These are phyloP conservation scores for Annulohypoxylon stygium DNA, from an alignment of 495 filamentous ascomycete genomes.

Conservation along the genomic window DNA sequence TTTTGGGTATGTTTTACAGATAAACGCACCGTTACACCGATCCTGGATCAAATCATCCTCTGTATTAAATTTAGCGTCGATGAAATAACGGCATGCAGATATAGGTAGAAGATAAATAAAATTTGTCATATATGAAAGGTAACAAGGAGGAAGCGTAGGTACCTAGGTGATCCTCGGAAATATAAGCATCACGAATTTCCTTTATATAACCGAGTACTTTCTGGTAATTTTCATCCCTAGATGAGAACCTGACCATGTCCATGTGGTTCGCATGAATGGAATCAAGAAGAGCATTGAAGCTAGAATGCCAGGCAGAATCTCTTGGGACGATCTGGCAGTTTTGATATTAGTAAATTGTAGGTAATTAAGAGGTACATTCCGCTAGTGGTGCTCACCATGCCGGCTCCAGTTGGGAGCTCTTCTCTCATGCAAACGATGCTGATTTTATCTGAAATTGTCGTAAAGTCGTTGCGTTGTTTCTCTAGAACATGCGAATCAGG, in stretches of 20 bases:
- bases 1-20: background rate
- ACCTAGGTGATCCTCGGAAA: background rate
- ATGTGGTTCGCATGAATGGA: background rate
- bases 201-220: background rate
- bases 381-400: background rate
- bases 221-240: background rate
- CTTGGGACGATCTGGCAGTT: background rate
- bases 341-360: background rate
- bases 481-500: background rate
- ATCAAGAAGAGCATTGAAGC: background rate
- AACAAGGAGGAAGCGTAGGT: no score
- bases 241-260: background rate
- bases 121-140: no score
- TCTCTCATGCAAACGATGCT: background rate
- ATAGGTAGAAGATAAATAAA: no score
- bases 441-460: background rate
- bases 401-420: background rate
- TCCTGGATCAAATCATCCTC: no score
- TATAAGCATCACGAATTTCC: background rate
- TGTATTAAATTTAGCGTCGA: no score
- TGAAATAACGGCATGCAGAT: no score
- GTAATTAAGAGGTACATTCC: no score
- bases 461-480: background rate
- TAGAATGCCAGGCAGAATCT: background rate
- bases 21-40: no score